Evolutionary conservation across 441 rosid genomes (phyloP).

Genomic region (Gossypium schwendimanii): DNA sequence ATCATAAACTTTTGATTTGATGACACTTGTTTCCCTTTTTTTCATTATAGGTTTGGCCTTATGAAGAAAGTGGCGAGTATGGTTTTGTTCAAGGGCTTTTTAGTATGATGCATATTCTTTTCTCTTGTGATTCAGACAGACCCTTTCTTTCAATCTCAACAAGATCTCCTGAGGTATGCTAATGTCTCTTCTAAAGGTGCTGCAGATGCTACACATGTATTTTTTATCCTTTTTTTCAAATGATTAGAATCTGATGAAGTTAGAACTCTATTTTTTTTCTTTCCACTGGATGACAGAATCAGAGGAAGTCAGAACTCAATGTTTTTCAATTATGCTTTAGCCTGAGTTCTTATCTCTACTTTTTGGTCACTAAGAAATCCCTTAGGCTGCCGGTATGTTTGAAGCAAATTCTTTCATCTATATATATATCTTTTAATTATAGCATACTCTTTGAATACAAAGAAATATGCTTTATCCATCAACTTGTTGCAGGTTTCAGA

Average conservation of each 20-base stretch:
- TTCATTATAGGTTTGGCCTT: conserved; percentile 82
- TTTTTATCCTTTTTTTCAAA: background rate
- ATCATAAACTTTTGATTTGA: background rate
- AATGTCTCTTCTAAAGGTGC: conserved; percentile 11
- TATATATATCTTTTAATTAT: background rate
- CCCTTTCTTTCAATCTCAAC: conserved; percentile 27
- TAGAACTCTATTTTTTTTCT: background rate
- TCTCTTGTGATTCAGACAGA: conserved; percentile 38
- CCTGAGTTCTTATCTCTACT: conserved; percentile 77
- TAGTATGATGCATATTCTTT: conserved; percentile 64
- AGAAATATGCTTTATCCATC: conserved; percentile 6
- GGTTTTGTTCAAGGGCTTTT: conserved; percentile 91
- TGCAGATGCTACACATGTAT: conserved; percentile 4
- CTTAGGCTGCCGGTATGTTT: conserved; percentile 66
- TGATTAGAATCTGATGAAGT: background rate
- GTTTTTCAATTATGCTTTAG: conserved; percentile 59
- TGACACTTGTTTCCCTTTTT: background rate
- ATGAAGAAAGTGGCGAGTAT: conserved; percentile 70
- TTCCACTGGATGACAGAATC: conserved; percentile 36
- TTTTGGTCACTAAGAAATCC: conserved; percentile 67
- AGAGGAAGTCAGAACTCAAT: conserved; percentile 55
- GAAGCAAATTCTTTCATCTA: conserved; percentile 7
- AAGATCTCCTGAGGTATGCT: conserved; percentile 43
- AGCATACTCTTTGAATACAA: background rate
- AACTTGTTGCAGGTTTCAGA: conserved; percentile 50